These are phyloP conservation scores for Allium cepa DNA, from an alignment of 106 monocot genomes.

Conservation along the genomic window DNA sequence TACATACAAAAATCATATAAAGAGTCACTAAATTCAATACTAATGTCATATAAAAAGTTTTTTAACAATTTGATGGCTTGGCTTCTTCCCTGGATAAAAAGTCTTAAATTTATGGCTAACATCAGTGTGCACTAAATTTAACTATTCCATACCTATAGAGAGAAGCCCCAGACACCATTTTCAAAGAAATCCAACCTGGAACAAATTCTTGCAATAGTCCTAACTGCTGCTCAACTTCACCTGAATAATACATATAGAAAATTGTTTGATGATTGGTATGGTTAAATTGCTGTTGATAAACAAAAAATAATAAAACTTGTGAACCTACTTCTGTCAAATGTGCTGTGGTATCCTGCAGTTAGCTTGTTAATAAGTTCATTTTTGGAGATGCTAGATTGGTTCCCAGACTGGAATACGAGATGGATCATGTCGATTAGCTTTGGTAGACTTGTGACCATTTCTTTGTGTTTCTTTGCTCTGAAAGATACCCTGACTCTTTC, in stretches of 20 bases:
- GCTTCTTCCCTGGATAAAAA: no score
- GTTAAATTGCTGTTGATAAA: background rate
- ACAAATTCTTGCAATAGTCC: constrained; percentile 59
- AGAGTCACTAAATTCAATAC: no score
- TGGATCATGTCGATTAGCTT: constrained; percentile 63
- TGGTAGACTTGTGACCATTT: constrained; percentile 59
- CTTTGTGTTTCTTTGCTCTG: constrained; percentile 34
- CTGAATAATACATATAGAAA: constrained; percentile 14
- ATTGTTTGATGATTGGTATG: background rate
- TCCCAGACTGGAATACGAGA: constrained; percentile 62
- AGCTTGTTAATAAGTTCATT: constrained; percentile 81
- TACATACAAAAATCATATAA: no score
- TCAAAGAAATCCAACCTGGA: constrained; percentile 83
- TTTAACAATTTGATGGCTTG: no score
- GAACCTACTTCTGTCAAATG: constrained; percentile 64
- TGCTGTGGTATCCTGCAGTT: constrained; percentile 39
- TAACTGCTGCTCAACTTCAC: constrained; percentile 84
- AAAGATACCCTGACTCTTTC: constrained; percentile 39
- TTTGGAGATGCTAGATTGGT: constrained; percentile 64
- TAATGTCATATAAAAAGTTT: no score
- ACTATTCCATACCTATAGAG: constrained; percentile 19
- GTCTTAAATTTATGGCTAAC: no score
- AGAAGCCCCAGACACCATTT: constrained; percentile 43
- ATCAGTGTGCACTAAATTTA: no score
- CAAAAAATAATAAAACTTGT: background rate